These are phyloP conservation scores for Aspergillus transmontanensis DNA, from an alignment of 2,329 filamentous ascomycete genomes.

Conservation along the genomic window DNA sequence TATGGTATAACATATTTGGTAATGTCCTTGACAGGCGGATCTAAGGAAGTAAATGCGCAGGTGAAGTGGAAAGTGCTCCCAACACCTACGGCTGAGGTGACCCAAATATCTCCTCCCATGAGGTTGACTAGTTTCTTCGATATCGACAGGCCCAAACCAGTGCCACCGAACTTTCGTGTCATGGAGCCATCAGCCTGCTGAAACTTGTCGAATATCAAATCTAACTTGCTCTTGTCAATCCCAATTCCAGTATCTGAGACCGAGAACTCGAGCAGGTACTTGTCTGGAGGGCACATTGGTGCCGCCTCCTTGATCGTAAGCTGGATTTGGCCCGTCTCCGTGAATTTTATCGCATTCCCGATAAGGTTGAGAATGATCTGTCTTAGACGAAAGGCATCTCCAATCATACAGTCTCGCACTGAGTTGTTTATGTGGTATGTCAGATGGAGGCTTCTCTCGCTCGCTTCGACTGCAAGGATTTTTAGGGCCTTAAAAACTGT, in stretches of 20 bases:
- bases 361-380: slow-evolving; percentile 98
- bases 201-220: slow-evolving; percentile 98
- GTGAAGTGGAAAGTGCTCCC: slow-evolving; percentile 97
- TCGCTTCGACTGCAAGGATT: slow-evolving; percentile 93
- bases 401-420: slow-evolving; percentile 92
- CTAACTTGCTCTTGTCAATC: slow-evolving; percentile 91
- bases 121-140: slow-evolving; percentile 92
- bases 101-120: slow-evolving; percentile 96
- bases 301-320: slow-evolving; percentile 79
- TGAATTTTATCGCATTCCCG: slow-evolving; percentile 98
- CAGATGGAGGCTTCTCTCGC: slow-evolving; percentile 89
- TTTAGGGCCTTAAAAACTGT: slow-evolving; percentile 99
- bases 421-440: slow-evolving; percentile 92
- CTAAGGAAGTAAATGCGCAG: slow-evolving; percentile 82
- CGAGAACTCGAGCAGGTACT: slow-evolving; percentile 93
- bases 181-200: slow-evolving; percentile 97
- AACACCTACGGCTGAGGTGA: slow-evolving; percentile 86
- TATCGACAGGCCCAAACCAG: slow-evolving; percentile 89
- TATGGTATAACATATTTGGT: slow-evolving; percentile 81
- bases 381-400: slow-evolving; percentile 91
- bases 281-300: slow-evolving; percentile 68
- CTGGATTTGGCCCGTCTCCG: slow-evolving; percentile 92
- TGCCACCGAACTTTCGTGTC: slow-evolving; percentile 93
- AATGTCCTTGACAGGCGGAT: slow-evolving; percentile 75
- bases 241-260: slow-evolving; percentile 98